These are phyloP conservation scores for Penicillium riverlandense DNA, from an alignment of 495 filamentous ascomycete species.

Conservation along the genomic window DNA sequence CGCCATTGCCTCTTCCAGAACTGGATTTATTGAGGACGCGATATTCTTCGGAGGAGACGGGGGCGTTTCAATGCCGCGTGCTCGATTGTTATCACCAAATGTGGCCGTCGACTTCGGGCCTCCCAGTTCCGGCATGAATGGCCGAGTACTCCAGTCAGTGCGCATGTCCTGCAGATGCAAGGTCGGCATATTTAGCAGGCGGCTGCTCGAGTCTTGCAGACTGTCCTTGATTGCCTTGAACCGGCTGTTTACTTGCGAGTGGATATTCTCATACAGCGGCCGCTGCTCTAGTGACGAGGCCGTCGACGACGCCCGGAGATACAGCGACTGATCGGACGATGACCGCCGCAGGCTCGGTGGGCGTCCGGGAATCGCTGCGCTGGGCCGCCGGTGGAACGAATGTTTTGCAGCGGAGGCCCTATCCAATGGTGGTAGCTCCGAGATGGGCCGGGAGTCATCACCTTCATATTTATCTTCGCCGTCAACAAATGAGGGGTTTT, in stretches of 20 bases:
- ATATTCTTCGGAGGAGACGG: constrained; percentile 19
- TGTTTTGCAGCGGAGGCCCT: constrained; percentile 25
- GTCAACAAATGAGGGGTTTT: neutral
- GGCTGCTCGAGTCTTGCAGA: constrained; percentile 70
- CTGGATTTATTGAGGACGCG: constrained; percentile 33
- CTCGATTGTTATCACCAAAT: neutral
- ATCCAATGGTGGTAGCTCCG: constrained; percentile 24
- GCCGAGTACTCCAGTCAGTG: constrained; percentile 28
- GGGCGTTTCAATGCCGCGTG: constrained; percentile 1
- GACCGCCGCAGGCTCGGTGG: constrained; percentile 46
- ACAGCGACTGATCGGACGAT: constrained; percentile 70
- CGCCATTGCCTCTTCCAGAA: constrained; percentile 59
- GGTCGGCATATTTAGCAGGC: constrained; percentile 54
- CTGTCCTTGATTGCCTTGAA: constrained; percentile 90
- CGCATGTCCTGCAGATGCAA: constrained; percentile 47
- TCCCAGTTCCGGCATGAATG: constrained; percentile 15
- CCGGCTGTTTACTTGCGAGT: constrained; percentile 71
- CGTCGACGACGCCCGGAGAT: constrained; percentile 56
- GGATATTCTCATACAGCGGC: constrained; percentile 70
- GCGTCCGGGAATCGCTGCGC: constrained; percentile 12
- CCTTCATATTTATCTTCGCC: constrained; percentile 11
- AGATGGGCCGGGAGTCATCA: constrained; percentile 14
- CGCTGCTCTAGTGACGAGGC: constrained; percentile 84
- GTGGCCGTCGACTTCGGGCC: constrained; percentile 12
- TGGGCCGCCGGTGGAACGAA: constrained; percentile 25